phyloP scores from a whole-genome alignment of 306 rosid species.

The Pyrus pyrifolia region DNA sequence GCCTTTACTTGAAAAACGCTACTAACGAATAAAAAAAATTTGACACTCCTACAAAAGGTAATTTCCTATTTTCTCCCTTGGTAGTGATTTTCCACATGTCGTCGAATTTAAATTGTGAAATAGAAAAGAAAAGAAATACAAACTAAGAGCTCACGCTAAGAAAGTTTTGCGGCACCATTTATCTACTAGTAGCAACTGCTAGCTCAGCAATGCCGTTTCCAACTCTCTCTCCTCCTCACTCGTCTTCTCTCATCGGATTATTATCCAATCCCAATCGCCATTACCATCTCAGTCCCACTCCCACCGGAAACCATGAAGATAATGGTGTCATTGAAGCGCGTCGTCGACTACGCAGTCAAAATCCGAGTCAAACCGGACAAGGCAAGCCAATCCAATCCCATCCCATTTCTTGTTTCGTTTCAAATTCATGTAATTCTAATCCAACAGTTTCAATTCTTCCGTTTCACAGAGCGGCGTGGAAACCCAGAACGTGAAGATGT shows the following conservation, averaged over 20 bases:
- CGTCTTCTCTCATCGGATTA: background rate
- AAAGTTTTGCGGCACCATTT: background rate
- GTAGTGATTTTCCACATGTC: too few relatives aligned
- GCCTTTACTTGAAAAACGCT: too few relatives aligned
- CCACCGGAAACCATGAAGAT: conserved; percentile 57
- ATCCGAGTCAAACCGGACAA: conserved; percentile 86
- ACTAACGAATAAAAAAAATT: too few relatives aligned
- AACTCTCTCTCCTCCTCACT: background rate
- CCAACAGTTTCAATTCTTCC: background rate
- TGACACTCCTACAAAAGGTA: too few relatives aligned
- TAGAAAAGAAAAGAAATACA: too few relatives aligned
- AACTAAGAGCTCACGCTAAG: too few relatives aligned
- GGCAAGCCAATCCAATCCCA: conserved; percentile 14
- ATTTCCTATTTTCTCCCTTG: too few relatives aligned
- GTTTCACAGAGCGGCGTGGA: conserved; percentile 64
- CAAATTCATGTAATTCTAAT: conserved; percentile 5
- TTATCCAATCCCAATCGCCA: background rate
- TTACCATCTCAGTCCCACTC: background rate
- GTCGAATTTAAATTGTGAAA: too few relatives aligned
- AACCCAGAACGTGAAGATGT: conserved; percentile 96
- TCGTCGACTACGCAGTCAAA: conserved; percentile 86
- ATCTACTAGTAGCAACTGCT: background rate
- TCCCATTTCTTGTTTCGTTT: conserved; percentile 2
- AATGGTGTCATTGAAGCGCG: conserved; percentile 82
- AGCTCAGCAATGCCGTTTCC: background rate